phyloP scores from a whole-genome alignment of 768 basidiomycete species.

The Rhizopogon roseolus region DNA sequence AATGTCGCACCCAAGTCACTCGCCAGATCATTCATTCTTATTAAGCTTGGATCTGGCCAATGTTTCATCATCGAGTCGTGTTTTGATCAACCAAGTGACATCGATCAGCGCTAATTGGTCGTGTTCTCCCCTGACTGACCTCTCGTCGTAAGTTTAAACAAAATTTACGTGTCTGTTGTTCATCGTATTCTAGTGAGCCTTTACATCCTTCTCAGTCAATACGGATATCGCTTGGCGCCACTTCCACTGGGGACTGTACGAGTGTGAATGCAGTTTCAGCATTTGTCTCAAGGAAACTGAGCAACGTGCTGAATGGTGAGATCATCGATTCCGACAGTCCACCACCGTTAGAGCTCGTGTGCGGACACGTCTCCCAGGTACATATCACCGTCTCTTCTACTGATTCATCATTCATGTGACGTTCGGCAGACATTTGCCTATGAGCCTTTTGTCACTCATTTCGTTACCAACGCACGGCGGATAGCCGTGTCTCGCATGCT shows the following conservation, averaged over 20 bases:
- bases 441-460: conserved; percentile 26
- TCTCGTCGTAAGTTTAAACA: conserved; percentile 37
- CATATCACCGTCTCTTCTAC: conserved; percentile 2
- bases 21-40: conserved; percentile 43
- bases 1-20: conserved; percentile 45
- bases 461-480: conserved; percentile 50
- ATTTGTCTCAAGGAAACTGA: conserved; percentile 50
- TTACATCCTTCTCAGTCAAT: conserved; percentile 46
- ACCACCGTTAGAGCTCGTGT: conserved; percentile 50
- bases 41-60: conserved; percentile 58
- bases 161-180: background rate
- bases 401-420: background rate
- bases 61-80: conserved; percentile 30
- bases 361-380: conserved; percentile 45
- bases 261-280: conserved; percentile 38
- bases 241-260: conserved; percentile 30
- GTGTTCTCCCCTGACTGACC: conserved; percentile 35
- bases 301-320: conserved; percentile 45
- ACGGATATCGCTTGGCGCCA: conserved; percentile 38
- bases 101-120: conserved; percentile 70
- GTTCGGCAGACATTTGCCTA: background rate
- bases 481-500: conserved; percentile 33
- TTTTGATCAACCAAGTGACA: conserved; percentile 54
- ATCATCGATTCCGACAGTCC: conserved; percentile 37
- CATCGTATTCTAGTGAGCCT: conserved; percentile 28